Evolutionary conservation across 2,329 filamentous ascomycete genomes (phyloP).

Genomic region (Truncatella angustata): DNA sequence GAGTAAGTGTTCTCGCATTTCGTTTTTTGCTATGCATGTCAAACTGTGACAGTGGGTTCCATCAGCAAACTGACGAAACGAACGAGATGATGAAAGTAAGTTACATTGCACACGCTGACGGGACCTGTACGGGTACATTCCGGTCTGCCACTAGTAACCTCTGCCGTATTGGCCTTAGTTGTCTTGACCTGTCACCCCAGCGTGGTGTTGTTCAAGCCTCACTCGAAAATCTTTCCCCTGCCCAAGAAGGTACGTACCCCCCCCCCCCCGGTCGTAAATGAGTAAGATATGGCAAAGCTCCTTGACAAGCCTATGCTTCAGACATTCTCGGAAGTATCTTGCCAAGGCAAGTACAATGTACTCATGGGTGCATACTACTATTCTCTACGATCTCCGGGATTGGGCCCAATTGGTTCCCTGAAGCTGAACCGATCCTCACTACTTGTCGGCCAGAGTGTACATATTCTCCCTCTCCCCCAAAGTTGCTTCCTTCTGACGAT

Average conservation of each 20-base stretch:
- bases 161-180: conserved; percentile 1
- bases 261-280: background rate
- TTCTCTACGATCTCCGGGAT: background rate
- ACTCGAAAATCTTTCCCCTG: background rate
- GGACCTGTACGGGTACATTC: background rate
- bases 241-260: background rate
- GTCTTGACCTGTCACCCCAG: background rate
- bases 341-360: background rate
- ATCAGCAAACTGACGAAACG: background rate
- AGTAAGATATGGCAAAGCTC: background rate
- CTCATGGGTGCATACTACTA: background rate
- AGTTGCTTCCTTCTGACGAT: conserved; percentile 6
- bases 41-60: background rate
- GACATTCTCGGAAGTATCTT: background rate
- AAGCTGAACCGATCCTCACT: background rate
- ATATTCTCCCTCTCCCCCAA: background rate
- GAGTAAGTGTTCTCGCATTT: too few relatives aligned
- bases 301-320: conserved; percentile 3
- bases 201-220: conserved; percentile 6
- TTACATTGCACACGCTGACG: conserved; percentile 1
- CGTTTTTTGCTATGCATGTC: background rate
- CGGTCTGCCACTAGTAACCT: background rate
- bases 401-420: conserved; percentile 3
- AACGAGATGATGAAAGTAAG: background rate
- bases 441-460: background rate